These are phyloP conservation scores for Cupressus sempervirens DNA, from an alignment of 75 land plant genomes.

Conservation along the genomic window DNA sequence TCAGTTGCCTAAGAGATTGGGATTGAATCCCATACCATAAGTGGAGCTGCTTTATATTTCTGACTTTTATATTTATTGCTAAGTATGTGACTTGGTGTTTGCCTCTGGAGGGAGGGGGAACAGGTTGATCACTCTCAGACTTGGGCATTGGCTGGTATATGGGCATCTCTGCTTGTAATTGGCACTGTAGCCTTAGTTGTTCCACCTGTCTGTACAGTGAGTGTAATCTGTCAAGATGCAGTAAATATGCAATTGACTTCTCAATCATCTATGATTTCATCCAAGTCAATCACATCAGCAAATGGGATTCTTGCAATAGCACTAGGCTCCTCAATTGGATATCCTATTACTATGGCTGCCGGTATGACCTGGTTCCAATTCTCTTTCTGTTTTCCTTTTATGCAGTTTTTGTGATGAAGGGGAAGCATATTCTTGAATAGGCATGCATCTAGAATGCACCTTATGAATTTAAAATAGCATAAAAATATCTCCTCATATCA, in stretches of 20 bases:
- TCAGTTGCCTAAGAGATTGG: background rate
- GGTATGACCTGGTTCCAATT: conserved; percentile 32
- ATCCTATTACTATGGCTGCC: conserved; percentile 69
- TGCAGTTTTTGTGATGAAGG: background rate
- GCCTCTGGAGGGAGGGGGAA: conserved; percentile 36
- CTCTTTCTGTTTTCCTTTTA: background rate
- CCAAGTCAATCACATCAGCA: conserved; percentile 22
- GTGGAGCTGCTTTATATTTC: background rate
- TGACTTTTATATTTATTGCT: conserved; percentile 11
- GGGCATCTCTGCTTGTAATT: conserved; percentile 60
- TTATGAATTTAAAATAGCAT: background rate
- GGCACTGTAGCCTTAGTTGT: conserved; percentile 50
- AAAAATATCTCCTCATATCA: background rate
- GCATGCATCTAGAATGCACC: background rate
- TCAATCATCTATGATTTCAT: conserved; percentile 16
- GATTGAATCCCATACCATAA: background rate
- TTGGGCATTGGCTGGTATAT: conserved; percentile 63
- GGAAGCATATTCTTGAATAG: background rate
- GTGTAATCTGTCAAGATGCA: conserved; percentile 36
- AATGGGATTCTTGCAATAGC: conserved; percentile 46
- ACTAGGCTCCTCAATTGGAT: conserved; percentile 62
- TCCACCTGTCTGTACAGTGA: conserved; percentile 44
- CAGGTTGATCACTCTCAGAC: conserved; percentile 90
- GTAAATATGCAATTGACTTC: conserved; percentile 16
- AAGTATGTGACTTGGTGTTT: conserved; percentile 43